Evolutionary conservation across 106 monocot species (phyloP), one percentile per base, ranked within the genome.

Genomic region (Amphibolis antarctica): DNA sequence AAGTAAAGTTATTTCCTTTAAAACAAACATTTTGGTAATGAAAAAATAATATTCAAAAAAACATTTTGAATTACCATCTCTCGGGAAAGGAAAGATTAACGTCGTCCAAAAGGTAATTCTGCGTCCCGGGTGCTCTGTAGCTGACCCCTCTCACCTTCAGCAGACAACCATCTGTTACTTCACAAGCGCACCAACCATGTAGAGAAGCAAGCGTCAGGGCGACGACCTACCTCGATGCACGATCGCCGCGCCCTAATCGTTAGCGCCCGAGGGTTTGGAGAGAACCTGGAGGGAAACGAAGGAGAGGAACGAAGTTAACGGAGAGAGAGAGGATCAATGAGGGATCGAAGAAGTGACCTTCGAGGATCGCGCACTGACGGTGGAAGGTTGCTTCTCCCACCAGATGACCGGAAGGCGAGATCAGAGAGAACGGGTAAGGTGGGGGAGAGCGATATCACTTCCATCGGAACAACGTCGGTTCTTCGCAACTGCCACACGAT

Each of bases 111-210:
- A 98, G 66, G 65, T 84, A 76, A 29, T 82, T 52, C 44, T 98
- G 73, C 7, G 85, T 90, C 22, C 96, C 96, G 25, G 90, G 90
- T 55, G 96, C 82, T 44, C 85, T 78, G 65, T 90, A 98, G 61
- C 68, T 81, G 47, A 98, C 76, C 18, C 55, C 77, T 66, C 55
- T 98, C 64, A 90, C 90, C 96, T 98, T 74, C 12, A 69, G 75
- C 55, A 70, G 53, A 22, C 28, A 36, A 54, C 24, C 15, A 43
- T 1, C 10, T 6, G 29, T 28, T n/a, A 12, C 13, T 46, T 1
- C 12, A 17, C 21, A 14, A 31, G 59, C 18, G 29, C 36, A 61
- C 43, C 61, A 44, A 10, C 4, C 31, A 20, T 15, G 20, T 9
- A 42, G 29, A 21, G 22, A 61, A 3, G 36, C 61, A 0, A 11